Percentiles rank a stretch among this genome's conserved stretches.
phyloP scores from a whole-genome alignment of 1,139 yeast species.

The Yueomyces sp. region DNA sequence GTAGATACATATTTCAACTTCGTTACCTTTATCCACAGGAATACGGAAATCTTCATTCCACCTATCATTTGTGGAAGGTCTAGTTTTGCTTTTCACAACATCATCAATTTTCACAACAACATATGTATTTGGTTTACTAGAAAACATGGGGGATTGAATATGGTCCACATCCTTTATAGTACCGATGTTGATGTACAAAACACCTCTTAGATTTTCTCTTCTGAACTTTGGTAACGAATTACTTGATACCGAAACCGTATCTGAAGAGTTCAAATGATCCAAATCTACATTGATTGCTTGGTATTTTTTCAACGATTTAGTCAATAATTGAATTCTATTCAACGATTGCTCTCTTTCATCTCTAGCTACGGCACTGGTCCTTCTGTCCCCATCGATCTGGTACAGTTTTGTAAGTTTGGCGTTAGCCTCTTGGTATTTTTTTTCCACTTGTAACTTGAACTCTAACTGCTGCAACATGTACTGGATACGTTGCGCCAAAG shows the following conservation, averaged over 20 bases:
- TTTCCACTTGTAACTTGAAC: conserved; percentile 85
- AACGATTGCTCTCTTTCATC: conserved; percentile 76
- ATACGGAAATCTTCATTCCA: conserved; percentile 79
- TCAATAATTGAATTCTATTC: conserved; percentile 72
- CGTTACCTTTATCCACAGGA: conserved; percentile 82
- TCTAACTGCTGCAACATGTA: conserved; percentile 91
- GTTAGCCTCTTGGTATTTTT: conserved; percentile 85
- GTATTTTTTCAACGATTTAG: conserved; percentile 73
- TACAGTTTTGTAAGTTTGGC: conserved; percentile 79
- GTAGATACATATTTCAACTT: conserved; percentile 74
- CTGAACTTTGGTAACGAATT: conserved; percentile 56
- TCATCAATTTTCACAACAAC: conserved; percentile 79
- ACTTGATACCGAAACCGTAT: conserved; percentile 40
- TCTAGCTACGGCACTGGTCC: conserved; percentile 78
- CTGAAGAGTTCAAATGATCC: conserved; percentile 33
- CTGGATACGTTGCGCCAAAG: conserved; percentile 89
- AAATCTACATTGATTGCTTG: conserved; percentile 68
- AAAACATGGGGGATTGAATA: conserved; percentile 66
- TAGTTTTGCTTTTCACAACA: conserved; percentile 65
- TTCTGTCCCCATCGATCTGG: conserved; percentile 81
- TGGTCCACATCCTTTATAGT: conserved; percentile 88
- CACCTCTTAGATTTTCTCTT: conserved; percentile 75
- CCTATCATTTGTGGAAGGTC: conserved; percentile 60
- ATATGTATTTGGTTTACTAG: conserved; percentile 69
- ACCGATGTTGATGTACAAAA: conserved; percentile 53